These are phyloP conservation scores for Austroboletus eburneus DNA, from an alignment of 768 basidiomycete species.

Conservation along the genomic window DNA sequence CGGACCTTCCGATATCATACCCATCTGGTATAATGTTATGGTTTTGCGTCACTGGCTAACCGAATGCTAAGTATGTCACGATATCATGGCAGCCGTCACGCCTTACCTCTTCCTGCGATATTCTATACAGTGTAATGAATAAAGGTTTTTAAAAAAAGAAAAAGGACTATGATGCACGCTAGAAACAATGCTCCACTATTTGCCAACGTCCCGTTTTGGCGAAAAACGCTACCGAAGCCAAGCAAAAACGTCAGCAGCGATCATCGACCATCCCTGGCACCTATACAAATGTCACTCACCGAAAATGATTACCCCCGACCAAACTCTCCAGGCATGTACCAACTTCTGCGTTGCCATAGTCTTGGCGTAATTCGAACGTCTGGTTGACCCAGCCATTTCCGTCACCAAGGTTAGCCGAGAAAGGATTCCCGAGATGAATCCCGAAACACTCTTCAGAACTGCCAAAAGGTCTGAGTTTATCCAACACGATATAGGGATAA, in stretches of 20 bases:
- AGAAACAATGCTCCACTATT: constrained; percentile 51
- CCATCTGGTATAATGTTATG: constrained; percentile 47
- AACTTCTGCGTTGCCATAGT: constrained; percentile 31
- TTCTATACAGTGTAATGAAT: constrained; percentile 24
- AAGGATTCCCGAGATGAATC: constrained; percentile 35
- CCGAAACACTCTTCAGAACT: constrained; percentile 38
- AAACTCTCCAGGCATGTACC: constrained; percentile 47
- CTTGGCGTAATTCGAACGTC: constrained; percentile 42
- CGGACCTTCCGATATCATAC: constrained; percentile 46
- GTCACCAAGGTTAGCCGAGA: constrained; percentile 44
- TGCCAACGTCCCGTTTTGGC: constrained; percentile 55
- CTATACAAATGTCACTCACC: constrained; percentile 23
- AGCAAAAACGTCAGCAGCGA: neutral
- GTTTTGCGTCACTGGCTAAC: constrained; percentile 27
- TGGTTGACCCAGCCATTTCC: constrained; percentile 43
- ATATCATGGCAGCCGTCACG: too few species aligned
- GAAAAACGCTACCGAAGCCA: constrained; percentile 37
- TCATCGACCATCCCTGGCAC: neutral
- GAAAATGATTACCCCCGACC: constrained; percentile 47
- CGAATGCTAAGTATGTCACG: neutral
- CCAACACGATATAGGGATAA: too few species aligned
- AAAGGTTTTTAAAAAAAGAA: neutral
- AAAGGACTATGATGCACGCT: constrained; percentile 39
- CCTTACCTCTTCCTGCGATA: constrained; percentile 44
- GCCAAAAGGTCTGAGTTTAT: constrained; percentile 8